Base-by-base conservation (phyloP, 2,329 filamentous ascomycete genomes). In the Chaetothyriales sp. region DNA sequence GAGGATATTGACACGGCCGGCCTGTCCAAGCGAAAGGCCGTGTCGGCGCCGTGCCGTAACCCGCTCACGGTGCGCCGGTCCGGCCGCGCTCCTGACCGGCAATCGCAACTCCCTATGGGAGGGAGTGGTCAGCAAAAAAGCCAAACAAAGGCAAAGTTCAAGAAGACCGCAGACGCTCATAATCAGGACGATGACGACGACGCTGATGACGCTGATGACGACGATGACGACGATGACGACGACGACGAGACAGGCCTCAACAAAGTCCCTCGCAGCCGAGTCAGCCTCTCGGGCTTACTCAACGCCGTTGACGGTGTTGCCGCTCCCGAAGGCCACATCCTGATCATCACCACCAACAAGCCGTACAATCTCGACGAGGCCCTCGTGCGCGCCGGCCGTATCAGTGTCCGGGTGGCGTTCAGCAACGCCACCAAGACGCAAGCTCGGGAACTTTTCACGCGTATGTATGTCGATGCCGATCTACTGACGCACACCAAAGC, bases 261-360 rank as follows among this genome's bases (percentile, higher is more conserved):
- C 29, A 52, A 48, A 20, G 44, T 44, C 7, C 52, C 45, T 15
- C 47, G 50, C 6, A 55, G 51, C 20, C 45, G 55, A 19, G 86
- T 89, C 58, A 86, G 84, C 0, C 74, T 92, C 1, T 86, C 85
- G 0, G 86, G 86, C 0, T 74, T 94, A 1, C 75, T 94, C 49
- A 94, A 94, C 66, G 83, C 84, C 53, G 87, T 94, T 43, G 86
- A 94, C 61, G 85, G 87, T 51, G 85, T 89, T 1, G 84, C 83
- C 1, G 85, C 81, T 2, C 84, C 86, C 60, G 86, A 90, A 68
- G 86, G 85, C 22, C 78, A 85, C 46, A 78, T 90, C 10, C 75
- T 90, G 18, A 82, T 90, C 69, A 88, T 89, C 83, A 89, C 86
- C 0, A 88, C 84, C 29, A 92, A 90, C 66, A 77, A 80, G 54